phyloP scores from a whole-genome alignment of 345 rosid species.

The Melastoma malabathricum region DNA sequence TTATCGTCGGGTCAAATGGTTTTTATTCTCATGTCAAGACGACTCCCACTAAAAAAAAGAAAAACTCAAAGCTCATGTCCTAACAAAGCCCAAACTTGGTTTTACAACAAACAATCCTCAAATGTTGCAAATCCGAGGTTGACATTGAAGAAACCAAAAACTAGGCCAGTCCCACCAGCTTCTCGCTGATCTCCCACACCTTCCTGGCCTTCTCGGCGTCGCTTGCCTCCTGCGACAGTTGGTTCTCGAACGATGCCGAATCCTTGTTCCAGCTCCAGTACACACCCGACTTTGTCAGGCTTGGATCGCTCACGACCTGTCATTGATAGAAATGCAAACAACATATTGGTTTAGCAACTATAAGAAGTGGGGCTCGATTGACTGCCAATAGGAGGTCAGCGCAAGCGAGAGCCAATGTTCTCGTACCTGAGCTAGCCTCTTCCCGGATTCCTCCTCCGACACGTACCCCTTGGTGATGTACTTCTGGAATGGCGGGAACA shows the following conservation, averaged over 20 bases:
- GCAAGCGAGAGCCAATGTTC: background rate
- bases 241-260: slow-evolving; percentile 90
- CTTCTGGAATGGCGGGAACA: slow-evolving; percentile 95
- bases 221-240: slow-evolving; percentile 87
- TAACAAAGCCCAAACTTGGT: too few relatives aligned
- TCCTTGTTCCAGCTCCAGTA: slow-evolving; percentile 98
- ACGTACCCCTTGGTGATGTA: slow-evolving; percentile 93
- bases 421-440: slow-evolving; percentile 85
- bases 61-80: too few relatives aligned
- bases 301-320: slow-evolving; percentile 73
- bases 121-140: too few relatives aligned
- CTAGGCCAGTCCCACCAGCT: slow-evolving; percentile 80
- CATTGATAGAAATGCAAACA: slow-evolving; percentile 1
- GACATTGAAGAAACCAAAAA: slow-evolving; percentile 3
- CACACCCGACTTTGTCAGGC: slow-evolving; percentile 85
- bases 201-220: slow-evolving; percentile 74
- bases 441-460: slow-evolving; percentile 85
- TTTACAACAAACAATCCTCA: too few relatives aligned
- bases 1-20: too few relatives aligned
- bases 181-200: slow-evolving; percentile 96
- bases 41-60: too few relatives aligned
- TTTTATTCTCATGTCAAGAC: too few relatives aligned
- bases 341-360: slow-evolving; percentile 2
- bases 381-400: background rate
- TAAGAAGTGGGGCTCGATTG: background rate